Conservation (phyloP, 495 filamentous ascomycete genomes). For the Tricharina praecox region DNA sequence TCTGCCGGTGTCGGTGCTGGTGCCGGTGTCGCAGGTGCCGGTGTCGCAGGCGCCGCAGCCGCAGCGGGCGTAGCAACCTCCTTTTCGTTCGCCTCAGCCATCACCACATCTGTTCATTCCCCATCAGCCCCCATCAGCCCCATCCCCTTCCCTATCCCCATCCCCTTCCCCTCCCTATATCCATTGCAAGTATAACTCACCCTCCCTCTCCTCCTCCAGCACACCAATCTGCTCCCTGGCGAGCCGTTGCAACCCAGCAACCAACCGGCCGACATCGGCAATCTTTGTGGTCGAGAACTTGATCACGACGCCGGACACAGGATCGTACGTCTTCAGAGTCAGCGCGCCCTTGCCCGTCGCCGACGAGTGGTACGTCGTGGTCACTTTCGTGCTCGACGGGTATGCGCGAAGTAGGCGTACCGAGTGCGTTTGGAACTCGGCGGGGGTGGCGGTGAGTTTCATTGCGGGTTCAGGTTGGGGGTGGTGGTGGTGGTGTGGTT, state of each 20-base stretch:
- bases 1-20: too few species aligned
- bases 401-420: slow-evolving; percentile 34
- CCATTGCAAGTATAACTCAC: not conserved
- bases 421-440: slow-evolving; percentile 38
- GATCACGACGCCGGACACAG: slow-evolving; percentile 57
- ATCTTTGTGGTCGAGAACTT: slow-evolving; percentile 84
- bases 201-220: slow-evolving; percentile 10
- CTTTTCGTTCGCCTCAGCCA: not conserved
- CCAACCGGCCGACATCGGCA: slow-evolving; percentile 70
- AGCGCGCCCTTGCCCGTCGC: slow-evolving; percentile 42
- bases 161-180: not conserved
- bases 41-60: not conserved
- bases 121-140: not conserved
- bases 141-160: not conserved
- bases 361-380: slow-evolving; percentile 22
- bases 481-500: not conserved
- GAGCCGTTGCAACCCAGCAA: slow-evolving; percentile 40
- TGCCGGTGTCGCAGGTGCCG: not conserved
- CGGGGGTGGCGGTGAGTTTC: slow-evolving; percentile 38
- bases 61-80: not conserved
- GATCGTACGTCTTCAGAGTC: slow-evolving; percentile 79
- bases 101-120: too few species aligned
- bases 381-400: slow-evolving; percentile 29
- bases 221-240: slow-evolving; percentile 17
- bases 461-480: slow-evolving; percentile 19